Evolutionary conservation across 2,329 filamentous ascomycete genomes (phyloP), one percentile per base, ranked within the genome.

Genomic region (Hypocrella siamensis): DNA sequence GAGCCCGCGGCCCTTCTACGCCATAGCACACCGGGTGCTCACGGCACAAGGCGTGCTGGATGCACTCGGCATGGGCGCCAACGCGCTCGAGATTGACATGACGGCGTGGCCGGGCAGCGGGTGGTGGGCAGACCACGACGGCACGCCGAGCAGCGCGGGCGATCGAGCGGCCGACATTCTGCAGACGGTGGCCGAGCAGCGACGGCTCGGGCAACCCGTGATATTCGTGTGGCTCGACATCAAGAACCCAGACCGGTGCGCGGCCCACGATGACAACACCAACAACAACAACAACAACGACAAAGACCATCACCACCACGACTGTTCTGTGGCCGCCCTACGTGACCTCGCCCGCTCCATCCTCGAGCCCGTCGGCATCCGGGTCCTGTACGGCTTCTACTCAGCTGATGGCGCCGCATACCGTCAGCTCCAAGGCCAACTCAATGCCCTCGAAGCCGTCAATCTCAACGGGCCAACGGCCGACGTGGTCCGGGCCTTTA

Each of bases 201-300:
- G 32, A 2, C 19, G 19, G 12, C n/a, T 17, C 3, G 32, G 34
- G 32, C 30, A 26, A 18, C 28, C 32, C 30, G n/a, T 37, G 12
- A 22, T 25, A 16, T 37, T 37, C n/a, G 37, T 39, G 4, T 39
- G 37, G 37, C 28, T 39, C 7, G 37, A 35, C 19, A 26, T 39
- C 17, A 34, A 35, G 17, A 35, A 33, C 24, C 34, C 37, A 8
- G 34, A 39, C 12, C 18, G n/a, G n/a, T n/a, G n/a, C n/a, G n/a
- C n/a, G n/a, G n/a, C n/a, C n/a, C n/a, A n/a, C n/a, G n/a, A n/a
- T n/a, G n/a, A n/a, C n/a, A n/a, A n/a, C n/a, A n/a, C n/a, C n/a
- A n/a, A n/a, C n/a, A n/a, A n/a, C n/a, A n/a, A n/a, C n/a, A n/a
- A n/a, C n/a, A n/a, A n/a, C n/a, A n/a, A n/a, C n/a, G n/a, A n/a